Conservation (phyloP, 1,284 basidiomycete genomes). For the Sanguinoderma infundibulare region DNA sequence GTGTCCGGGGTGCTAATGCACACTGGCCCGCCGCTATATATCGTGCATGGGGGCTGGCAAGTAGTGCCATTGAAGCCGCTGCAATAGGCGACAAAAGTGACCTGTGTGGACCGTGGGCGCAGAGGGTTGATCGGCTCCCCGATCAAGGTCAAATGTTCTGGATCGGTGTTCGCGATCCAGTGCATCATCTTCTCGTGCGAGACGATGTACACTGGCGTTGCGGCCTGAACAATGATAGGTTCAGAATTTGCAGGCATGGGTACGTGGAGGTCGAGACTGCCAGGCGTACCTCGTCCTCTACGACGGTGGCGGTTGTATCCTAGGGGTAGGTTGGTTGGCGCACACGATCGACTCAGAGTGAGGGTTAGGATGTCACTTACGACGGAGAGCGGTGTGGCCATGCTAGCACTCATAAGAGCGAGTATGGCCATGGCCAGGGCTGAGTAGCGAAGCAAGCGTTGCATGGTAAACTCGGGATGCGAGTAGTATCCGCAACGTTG, state of each 20-base stretch:
- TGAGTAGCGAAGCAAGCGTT: neutral
- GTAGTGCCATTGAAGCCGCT: neutral
- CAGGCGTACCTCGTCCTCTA: neutral
- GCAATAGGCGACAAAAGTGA: constrained; percentile 4
- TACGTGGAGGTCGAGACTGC: neutral
- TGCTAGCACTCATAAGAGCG: neutral
- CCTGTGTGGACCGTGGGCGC: neutral
- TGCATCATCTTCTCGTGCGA: neutral
- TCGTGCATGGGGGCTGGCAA: neutral
- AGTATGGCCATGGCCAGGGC: neutral
- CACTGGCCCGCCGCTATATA: constrained; percentile 2
- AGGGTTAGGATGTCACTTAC: neutral
- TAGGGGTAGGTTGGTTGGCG: neutral
- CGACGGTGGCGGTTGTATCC: too few relatives aligned
- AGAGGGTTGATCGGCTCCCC: constrained; percentile 1
- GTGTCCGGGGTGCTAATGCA: constrained; percentile 1
- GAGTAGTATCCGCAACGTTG: neutral
- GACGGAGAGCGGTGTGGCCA: neutral
- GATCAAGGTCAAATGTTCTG: constrained; percentile 9
- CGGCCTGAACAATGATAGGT: neutral
- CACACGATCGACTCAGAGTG: too few relatives aligned
- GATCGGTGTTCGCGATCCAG: constrained; percentile 11
- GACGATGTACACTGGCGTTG: neutral
- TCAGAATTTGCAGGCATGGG: neutral
- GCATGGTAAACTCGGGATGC: neutral